Evolutionary conservation across 208 protist species (phyloP), one percentile per base, ranked within the genome.

Genomic region (Leishmania martiniquensis): DNA sequence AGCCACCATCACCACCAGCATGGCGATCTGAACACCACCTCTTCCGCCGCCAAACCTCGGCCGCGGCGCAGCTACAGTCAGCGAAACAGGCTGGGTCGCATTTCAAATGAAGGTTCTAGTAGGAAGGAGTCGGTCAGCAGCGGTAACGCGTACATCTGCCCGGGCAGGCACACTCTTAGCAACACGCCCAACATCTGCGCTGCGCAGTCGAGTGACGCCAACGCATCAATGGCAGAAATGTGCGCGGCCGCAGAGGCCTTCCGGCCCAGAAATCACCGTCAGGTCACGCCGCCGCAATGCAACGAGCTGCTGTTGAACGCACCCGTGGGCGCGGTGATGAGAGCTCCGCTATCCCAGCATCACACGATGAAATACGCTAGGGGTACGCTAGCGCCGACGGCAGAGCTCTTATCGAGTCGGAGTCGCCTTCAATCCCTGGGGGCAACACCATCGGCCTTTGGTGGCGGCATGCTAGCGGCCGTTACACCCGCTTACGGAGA

Each of bases 1-100:
- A 45, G 15, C 1, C 69, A 59, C 49, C 69, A 74, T 4, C 69
- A 73, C 22, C 47, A 55, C 22, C 69, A 74, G 69, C 32, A 15
- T 15, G 6, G 49, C 34, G 32, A 74, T 4, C 29, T 34, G 52
- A 47, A 20, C 17, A 25, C 44, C 17, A 57, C 67, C 67, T 1
- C 45, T 34, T 6, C 20, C 1, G 20, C 17, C 1, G 20, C 63
- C 39, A 42, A 44, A 39, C 63, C 12, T n/a, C 63, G 42, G 7
- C 63, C 2, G 3, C 63, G 34, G 63, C 39, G 63, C 63, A 68
- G 39, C 63, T 9, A 49, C 55, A 32, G 39, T 1, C 25, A 49
- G 44, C 72, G 45, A n/a, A 63, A 52, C 57, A 47, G 0, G 37
- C 47, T 7, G 57, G 17, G 25, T 4, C 39, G 29, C 17, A 55